Evolutionary conservation across 2,329 filamentous ascomycete genomes (phyloP).

Genomic region (Alternaria novae-zelandiae): DNA sequence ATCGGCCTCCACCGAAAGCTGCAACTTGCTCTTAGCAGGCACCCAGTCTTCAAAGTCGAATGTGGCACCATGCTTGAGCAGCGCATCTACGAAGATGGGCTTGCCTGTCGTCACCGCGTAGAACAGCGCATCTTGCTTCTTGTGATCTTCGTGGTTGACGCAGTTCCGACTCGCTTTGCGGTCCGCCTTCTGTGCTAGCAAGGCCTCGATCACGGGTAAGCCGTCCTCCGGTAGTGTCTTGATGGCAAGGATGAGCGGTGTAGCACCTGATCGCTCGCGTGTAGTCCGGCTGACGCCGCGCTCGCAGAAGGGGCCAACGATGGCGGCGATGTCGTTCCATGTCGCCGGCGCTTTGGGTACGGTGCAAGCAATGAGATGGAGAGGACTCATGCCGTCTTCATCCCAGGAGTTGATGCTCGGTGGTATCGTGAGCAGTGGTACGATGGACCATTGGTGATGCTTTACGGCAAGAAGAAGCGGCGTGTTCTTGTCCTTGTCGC

Average conservation of each 20-base stretch:
- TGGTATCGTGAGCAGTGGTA: slow-evolving; percentile 34
- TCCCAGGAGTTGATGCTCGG: slow-evolving; percentile 44
- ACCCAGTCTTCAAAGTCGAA: slow-evolving; percentile 38
- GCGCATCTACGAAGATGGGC: slow-evolving; percentile 28
- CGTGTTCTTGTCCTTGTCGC: slow-evolving; percentile 33
- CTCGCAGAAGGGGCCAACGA: slow-evolving; percentile 35
- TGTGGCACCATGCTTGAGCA: slow-evolving; percentile 37
- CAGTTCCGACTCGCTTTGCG: slow-evolving; percentile 34
- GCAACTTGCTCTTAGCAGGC: slow-evolving; percentile 12
- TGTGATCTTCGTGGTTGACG: slow-evolving; percentile 41
- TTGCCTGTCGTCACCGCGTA: slow-evolving; percentile 38
- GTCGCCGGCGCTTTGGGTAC: slow-evolving; percentile 26
- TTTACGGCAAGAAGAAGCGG: slow-evolving; percentile 39
- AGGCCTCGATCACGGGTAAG: slow-evolving; percentile 31
- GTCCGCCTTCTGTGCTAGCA: slow-evolving; percentile 26
- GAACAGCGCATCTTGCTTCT: slow-evolving; percentile 32
- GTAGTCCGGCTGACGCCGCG: slow-evolving; percentile 41
- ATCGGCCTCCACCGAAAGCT: slow-evolving; percentile 11
- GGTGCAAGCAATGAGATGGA: slow-evolving; percentile 39
- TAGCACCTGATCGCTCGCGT: slow-evolving; percentile 41
- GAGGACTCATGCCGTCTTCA: slow-evolving; percentile 35
- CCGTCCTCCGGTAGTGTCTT: slow-evolving; percentile 39
- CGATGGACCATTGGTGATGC: slow-evolving; percentile 36
- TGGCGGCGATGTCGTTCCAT: slow-evolving; percentile 37
- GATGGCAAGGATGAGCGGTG: slow-evolving; percentile 42